Percentiles rank a stretch among this genome's conserved stretches.
These are phyloP conservation scores for Coemansia sp. DNA, from an alignment of 192 early-diverging fungal species.

Conservation along the genomic window DNA sequence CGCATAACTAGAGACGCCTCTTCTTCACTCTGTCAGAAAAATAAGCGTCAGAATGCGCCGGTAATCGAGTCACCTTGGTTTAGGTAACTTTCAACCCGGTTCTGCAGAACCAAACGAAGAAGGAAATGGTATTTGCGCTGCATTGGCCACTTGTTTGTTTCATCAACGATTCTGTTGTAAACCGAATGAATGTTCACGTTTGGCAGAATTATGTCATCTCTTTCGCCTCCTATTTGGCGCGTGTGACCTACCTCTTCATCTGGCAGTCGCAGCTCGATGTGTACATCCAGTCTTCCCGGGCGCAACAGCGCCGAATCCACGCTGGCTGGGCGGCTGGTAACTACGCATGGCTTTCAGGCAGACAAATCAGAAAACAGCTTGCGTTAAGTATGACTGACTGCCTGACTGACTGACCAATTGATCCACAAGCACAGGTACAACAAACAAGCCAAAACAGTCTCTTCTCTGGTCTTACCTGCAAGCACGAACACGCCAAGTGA, in stretches of 20 bases:
- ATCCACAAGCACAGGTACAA: conserved; percentile 3
- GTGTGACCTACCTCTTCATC: conserved; percentile 50
- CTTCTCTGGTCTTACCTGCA: conserved; percentile 55
- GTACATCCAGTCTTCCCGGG: conserved; percentile 82
- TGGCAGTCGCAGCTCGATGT: conserved; percentile 65
- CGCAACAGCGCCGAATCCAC: conserved; percentile 82
- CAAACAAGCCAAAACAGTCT: background rate
- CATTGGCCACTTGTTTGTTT: background rate
- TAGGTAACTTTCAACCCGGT: background rate
- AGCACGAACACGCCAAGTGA: conserved; percentile 64
- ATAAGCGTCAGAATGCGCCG: background rate
- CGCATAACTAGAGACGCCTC: background rate
- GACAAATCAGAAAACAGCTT: background rate
- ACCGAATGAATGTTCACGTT: background rate
- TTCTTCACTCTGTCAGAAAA: conserved; percentile 13
- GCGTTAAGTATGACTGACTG: background rate
- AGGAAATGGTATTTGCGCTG: background rate
- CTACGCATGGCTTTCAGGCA: conserved; percentile 33
- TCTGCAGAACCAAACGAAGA: background rate
- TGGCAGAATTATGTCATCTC: background rate
- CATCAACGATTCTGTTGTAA: background rate
- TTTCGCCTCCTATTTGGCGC: background rate
- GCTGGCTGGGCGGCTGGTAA: conserved; percentile 69
- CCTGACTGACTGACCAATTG: background rate
- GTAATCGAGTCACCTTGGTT: background rate